A percentile compares a stretch with the other conserved stretches of the same genome.
Conservation (phyloP, 106 monocot species). For the Alisma plantagoaquatica region DNA sequence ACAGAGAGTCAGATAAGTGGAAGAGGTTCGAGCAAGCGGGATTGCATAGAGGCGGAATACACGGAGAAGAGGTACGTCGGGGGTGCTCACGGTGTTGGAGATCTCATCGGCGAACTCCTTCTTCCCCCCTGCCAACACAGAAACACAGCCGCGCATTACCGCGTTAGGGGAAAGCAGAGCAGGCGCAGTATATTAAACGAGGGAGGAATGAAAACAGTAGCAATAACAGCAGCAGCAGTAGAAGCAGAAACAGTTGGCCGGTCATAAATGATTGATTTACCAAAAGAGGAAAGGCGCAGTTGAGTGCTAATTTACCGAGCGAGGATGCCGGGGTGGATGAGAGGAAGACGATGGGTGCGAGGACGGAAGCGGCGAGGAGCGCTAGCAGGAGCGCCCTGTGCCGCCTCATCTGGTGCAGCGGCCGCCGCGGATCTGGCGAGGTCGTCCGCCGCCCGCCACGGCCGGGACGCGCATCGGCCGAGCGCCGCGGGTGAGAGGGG, state of each 20-base stretch:
- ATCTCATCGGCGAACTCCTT: conserved; percentile 13
- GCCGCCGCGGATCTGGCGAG: too few relatives aligned
- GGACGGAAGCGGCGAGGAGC: conserved; percentile 9
- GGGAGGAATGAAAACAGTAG: neutral
- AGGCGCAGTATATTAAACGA: neutral
- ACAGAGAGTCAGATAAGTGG: neutral
- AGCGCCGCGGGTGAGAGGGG: too few relatives aligned
- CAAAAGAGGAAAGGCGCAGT: too few relatives aligned
- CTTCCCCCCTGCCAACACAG: conserved; percentile 1
- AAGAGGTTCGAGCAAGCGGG: too few relatives aligned
- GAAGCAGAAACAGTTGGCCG: too few relatives aligned
- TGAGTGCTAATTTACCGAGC: too few relatives aligned
- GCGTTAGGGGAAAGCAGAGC: neutral
- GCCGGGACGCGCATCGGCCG: too few relatives aligned
- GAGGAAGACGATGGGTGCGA: conserved; percentile 13
- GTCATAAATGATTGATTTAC: too few relatives aligned
- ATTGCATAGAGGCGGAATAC: neutral
- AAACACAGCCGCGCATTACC: neutral
- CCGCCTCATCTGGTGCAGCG: too few relatives aligned
- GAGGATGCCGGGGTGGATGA: conserved; percentile 3
- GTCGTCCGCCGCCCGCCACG: too few relatives aligned
- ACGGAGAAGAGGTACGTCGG: neutral
- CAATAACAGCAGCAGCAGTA: neutral
- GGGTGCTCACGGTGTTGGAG: conserved; percentile 10
- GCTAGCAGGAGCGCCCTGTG: conserved; percentile 19